These are phyloP conservation scores for Hemileia vastatrix DNA, from an alignment of 1,284 basidiomycete genomes.

Conservation along the genomic window DNA sequence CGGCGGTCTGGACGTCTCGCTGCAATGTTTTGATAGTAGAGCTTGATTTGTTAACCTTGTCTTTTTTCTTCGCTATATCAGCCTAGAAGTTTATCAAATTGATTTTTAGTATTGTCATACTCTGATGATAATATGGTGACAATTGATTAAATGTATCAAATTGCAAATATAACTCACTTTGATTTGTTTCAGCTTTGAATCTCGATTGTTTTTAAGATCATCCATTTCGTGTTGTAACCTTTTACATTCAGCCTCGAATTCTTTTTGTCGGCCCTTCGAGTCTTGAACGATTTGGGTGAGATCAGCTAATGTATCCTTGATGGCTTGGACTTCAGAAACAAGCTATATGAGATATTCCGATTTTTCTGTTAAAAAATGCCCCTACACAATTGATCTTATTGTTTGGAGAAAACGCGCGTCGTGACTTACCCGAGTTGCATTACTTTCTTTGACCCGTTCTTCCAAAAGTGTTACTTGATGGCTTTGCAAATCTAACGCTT, in stretches of 20 bases:
- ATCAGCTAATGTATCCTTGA: slow-evolving; percentile 59
- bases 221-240: slow-evolving; percentile 92
- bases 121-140: background rate
- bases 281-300: slow-evolving; percentile 58
- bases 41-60: slow-evolving; percentile 66
- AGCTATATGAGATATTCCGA: no score
- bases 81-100: slow-evolving; percentile 48
- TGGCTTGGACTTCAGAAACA: slow-evolving; percentile 64
- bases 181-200: slow-evolving; percentile 87
- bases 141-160: slow-evolving; percentile 1
- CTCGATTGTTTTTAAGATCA: slow-evolving; percentile 97
- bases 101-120: background rate
- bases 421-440: slow-evolving; percentile 64
- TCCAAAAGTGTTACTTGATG: slow-evolving; percentile 76
- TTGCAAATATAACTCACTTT: slow-evolving; percentile 53
- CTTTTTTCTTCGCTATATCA: slow-evolving; percentile 70
- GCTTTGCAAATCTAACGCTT: slow-evolving; percentile 75
- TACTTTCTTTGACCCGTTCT: slow-evolving; percentile 77
- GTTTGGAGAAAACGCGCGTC: background rate
- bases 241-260: slow-evolving; percentile 65
- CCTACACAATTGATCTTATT: background rate
- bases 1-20: slow-evolving; percentile 76
- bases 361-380: background rate
- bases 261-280: slow-evolving; percentile 66
- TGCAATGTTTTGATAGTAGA: slow-evolving; percentile 73